Base-by-base conservation (phyloP, 257 asterid genomes). In the Solanum tarapatanum region DNA sequence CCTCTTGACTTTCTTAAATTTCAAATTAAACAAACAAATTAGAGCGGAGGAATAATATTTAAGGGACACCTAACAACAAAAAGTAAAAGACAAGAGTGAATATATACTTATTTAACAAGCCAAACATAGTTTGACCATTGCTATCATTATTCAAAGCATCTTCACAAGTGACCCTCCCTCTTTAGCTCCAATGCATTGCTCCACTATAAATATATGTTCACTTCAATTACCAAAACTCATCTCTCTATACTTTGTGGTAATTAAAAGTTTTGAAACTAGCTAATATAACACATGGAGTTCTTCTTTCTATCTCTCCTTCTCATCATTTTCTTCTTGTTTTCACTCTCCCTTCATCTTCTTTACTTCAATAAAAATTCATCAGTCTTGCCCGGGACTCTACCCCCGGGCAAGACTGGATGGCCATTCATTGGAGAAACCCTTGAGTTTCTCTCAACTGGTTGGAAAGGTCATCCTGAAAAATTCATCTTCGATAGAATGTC, bases 401-500 rank as follows among this genome's bases (percentile, higher is more conserved):
- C 93, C 93, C 94, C 93, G 2, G 95, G 96, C 2, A 92, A 70
- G 17, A 89, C 90, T 3, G 96, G 96, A 19, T 93, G 92, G 95
- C 96, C 95, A 21, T 45, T 93, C 32, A 55, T 94, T 28, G 94
- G 95, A 5, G 96, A 93, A 76, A 93, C 89, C 92, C 89, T 91
- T 30, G 92, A 88, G 92, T 75, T 75, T 75, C 82, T 75, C 32
- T 75, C 82, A 11, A 36, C 82, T 6, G 82, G 55, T 75, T 75
- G 82, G 32, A 74, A 36, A 36, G 55, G 51, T 21, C 82, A 74
- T 16, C 82, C 82, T 74, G 19, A 74, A 72, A 92, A 90, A 48
- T 92, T 90, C 88, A 87, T 92, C 11, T 92, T 90, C 36, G 93
- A 92, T 79, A 89, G 94, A 33, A 92, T 92, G 89, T 87, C 93